Conservation (phyloP, 1,139 yeast species). For the Tardiomyces blankii region DNA sequence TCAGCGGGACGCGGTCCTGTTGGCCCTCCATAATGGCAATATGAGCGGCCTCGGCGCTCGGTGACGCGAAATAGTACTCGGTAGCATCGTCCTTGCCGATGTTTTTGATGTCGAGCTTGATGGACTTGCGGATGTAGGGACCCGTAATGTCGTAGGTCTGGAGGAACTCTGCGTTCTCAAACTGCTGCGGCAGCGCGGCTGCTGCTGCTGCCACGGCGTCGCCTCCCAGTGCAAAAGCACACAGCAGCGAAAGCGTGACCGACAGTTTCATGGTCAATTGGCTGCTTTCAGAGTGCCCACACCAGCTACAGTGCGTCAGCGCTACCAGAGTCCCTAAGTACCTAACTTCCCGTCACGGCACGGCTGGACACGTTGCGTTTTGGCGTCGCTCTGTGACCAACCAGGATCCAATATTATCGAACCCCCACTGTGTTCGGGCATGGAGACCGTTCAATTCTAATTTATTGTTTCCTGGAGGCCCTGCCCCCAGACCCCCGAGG, state of each 20-base stretch:
- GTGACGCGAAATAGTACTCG: slow-evolving; percentile 46
- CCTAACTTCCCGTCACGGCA: too few species aligned
- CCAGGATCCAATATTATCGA: too few species aligned
- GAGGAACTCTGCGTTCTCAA: slow-evolving; percentile 21
- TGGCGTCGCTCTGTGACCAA: too few species aligned
- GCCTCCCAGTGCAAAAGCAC: neutral
- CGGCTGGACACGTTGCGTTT: too few species aligned
- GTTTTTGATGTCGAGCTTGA: slow-evolving; percentile 48
- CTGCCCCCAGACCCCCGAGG: too few species aligned
- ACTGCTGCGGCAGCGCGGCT: slow-evolving; percentile 4
- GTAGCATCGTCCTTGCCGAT: slow-evolving; percentile 41
- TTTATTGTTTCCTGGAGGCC: too few species aligned
- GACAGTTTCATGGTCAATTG: neutral
- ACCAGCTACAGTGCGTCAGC: neutral
- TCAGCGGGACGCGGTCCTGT: slow-evolving; percentile 9
- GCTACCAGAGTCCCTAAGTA: too few species aligned
- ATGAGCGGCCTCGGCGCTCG: slow-evolving; percentile 32
- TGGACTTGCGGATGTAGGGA: slow-evolving; percentile 56
- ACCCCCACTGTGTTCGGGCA: too few species aligned
- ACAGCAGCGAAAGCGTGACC: neutral
- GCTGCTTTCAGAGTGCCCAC: too few species aligned
- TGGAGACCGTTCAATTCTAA: too few species aligned
- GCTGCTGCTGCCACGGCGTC: neutral
- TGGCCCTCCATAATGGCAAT: slow-evolving; percentile 36
- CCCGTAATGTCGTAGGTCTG: slow-evolving; percentile 48